A percentile compares a stretch with the other conserved stretches of the same genome.
Conservation (phyloP, 345 rosid genomes). For the Crucihimalaya himalaica region DNA sequence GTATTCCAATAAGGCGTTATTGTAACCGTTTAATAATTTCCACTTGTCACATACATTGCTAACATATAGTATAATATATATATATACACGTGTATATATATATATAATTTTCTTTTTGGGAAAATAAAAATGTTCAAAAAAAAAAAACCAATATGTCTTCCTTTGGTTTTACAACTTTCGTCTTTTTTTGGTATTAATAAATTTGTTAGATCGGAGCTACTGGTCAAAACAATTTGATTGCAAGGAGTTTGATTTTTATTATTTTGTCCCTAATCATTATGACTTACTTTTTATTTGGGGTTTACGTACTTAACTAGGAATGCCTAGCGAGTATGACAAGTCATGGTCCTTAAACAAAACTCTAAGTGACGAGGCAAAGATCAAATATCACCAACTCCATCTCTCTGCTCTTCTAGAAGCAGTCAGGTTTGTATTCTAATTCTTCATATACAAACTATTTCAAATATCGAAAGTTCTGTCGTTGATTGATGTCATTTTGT, state of each 20-base stretch:
- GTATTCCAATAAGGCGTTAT: neutral
- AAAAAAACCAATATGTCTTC: too few species aligned
- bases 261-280: neutral
- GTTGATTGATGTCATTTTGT: neutral
- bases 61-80: neutral
- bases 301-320: slow-evolving; percentile 2
- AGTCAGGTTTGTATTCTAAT: neutral
- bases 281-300: neutral
- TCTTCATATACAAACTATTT: neutral
- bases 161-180: too few species aligned
- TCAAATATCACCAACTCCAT: slow-evolving; percentile 15
- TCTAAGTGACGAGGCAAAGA: slow-evolving; percentile 10
- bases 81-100: neutral
- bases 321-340: neutral
- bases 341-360: slow-evolving; percentile 14
- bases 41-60: neutral
- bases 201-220: neutral
- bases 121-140: too few species aligned
- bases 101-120: too few species aligned
- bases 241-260: neutral
- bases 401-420: slow-evolving; percentile 14
- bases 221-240: neutral
- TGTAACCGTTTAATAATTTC: neutral
- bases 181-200: neutral
- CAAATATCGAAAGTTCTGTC: neutral